These are phyloP conservation scores for Triticum dicoccoides DNA, from an alignment of 176 grass and related monocot species.

Conservation along the genomic window DNA sequence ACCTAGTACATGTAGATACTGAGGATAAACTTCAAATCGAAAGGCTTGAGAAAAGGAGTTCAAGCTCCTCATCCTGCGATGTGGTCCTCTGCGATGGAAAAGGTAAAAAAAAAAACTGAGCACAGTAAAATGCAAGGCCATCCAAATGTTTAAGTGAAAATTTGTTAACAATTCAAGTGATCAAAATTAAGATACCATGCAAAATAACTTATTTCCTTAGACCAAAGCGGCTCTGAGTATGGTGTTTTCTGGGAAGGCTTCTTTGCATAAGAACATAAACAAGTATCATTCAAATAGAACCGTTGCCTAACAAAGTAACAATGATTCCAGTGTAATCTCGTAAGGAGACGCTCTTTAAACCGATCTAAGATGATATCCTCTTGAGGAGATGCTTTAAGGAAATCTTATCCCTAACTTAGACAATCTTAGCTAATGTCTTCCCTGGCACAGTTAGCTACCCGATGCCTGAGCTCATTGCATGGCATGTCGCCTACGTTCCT, in stretches of 20 bases:
- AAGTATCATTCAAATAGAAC: not conserved
- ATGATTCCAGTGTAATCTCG: not conserved
- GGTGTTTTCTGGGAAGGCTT: not conserved
- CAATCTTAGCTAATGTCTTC: not conserved
- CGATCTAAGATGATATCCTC: not conserved
- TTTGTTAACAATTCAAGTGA: not conserved
- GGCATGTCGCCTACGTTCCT: not conserved
- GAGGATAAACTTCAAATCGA: slow-evolving; percentile 45
- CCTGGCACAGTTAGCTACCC: not conserved
- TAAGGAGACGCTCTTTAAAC: not conserved
- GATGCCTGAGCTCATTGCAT: not conserved
- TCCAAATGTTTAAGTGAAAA: not conserved
- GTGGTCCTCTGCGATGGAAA: slow-evolving; percentile 48
- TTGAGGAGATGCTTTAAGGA: not conserved
- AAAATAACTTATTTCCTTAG: not conserved
- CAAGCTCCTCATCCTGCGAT: slow-evolving; percentile 78
- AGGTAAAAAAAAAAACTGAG: not conserved
- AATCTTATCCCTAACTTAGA: not conserved
- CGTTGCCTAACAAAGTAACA: not conserved
- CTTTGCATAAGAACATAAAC: not conserved
- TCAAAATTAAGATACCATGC: not conserved
- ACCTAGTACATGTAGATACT: slow-evolving; percentile 26
- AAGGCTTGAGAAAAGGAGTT: slow-evolving; percentile 91
- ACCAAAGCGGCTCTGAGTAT: not conserved
- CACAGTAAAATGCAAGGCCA: not conserved